These are phyloP conservation scores for Phyllachora maydis DNA, from an alignment of 2,329 filamentous ascomycete species.

Conservation along the genomic window DNA sequence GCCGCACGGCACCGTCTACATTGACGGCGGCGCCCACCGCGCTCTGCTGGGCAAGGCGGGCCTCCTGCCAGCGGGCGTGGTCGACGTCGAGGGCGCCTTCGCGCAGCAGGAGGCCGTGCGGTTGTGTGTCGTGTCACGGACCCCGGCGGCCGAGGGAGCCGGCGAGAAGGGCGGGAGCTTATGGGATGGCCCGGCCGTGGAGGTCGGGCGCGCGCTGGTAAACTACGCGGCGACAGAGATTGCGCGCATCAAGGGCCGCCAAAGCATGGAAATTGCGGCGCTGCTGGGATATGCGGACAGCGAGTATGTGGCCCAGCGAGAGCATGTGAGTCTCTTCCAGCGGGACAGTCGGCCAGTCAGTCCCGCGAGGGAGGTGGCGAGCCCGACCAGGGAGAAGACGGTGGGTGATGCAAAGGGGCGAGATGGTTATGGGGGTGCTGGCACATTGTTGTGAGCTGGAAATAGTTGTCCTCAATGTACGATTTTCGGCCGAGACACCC, in stretches of 20 bases:
- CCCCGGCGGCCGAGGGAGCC: slow-evolving; percentile 14
- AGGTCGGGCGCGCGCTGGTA: slow-evolving; percentile 76
- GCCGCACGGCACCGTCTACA: slow-evolving; percentile 79
- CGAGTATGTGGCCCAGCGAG: slow-evolving; percentile 77
- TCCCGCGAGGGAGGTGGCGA: slow-evolving; percentile 6
- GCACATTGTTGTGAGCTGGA: too few relatives aligned
- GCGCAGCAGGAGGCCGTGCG: slow-evolving; percentile 84
- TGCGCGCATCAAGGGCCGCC: slow-evolving; percentile 59
- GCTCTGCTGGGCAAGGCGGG: slow-evolving; percentile 71
- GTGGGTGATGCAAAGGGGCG: slow-evolving; percentile 6
- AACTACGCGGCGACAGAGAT: slow-evolving; percentile 88
- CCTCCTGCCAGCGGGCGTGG: slow-evolving; percentile 73
- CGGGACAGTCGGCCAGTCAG: slow-evolving; percentile 31
- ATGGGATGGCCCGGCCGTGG: slow-evolving; percentile 32
- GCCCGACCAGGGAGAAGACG: too few relatives aligned
- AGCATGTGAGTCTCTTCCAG: slow-evolving; percentile 64
- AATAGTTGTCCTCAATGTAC: slow-evolving; percentile 1
- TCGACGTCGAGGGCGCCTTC: slow-evolving; percentile 77
- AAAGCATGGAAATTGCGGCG: slow-evolving; percentile 61
- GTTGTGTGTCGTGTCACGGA: slow-evolving; percentile 52
- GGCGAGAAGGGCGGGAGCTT: slow-evolving; percentile 18
- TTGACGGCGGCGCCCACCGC: slow-evolving; percentile 71
- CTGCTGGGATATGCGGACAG: slow-evolving; percentile 83
- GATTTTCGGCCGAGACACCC: too few relatives aligned
- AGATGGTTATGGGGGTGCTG: slow-evolving; percentile 7